These are phyloP conservation scores for Achaetomium macrosporum DNA, from an alignment of 2,329 filamentous ascomycete genomes.

Conservation along the genomic window DNA sequence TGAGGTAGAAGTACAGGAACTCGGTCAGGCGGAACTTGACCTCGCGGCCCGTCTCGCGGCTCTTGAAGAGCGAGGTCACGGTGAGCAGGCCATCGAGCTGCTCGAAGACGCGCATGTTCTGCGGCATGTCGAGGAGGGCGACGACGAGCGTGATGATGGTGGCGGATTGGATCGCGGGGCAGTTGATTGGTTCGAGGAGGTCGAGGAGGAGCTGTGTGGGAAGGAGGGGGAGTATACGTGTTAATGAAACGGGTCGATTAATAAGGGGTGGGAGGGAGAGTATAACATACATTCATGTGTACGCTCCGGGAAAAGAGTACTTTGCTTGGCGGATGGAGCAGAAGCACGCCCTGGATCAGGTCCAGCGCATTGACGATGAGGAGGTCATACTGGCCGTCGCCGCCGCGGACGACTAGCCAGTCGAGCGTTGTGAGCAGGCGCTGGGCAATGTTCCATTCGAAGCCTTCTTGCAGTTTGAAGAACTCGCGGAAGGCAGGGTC, in stretches of 20 bases:
- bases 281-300: constrained; percentile 77
- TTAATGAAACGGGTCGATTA: neutral
- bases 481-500: constrained; percentile 93
- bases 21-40: constrained; percentile 96
- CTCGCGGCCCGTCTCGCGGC: constrained; percentile 73
- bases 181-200: constrained; percentile 87
- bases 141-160: constrained; percentile 87
- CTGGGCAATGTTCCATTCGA: constrained; percentile 94
- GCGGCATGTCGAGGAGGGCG: constrained; percentile 76
- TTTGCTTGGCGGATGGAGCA: constrained; percentile 87
- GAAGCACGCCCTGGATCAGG: constrained; percentile 77
- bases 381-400: constrained; percentile 77
- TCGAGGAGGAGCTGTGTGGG: constrained; percentile 67
- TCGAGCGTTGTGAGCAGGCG: constrained; percentile 82
- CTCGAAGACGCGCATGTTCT: constrained; percentile 89
- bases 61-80: constrained; percentile 89
- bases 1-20: constrained; percentile 97
- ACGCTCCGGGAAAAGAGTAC: constrained; percentile 80
- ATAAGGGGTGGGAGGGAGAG: neutral
- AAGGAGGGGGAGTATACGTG: neutral
- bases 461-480: constrained; percentile 93
- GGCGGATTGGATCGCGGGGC: constrained; percentile 83
- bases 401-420: constrained; percentile 74
- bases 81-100: constrained; percentile 84
- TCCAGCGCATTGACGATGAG: constrained; percentile 85